Conservation (phyloP, 1,284 basidiomycete species). For the Apiotrichum porosum region DNA sequence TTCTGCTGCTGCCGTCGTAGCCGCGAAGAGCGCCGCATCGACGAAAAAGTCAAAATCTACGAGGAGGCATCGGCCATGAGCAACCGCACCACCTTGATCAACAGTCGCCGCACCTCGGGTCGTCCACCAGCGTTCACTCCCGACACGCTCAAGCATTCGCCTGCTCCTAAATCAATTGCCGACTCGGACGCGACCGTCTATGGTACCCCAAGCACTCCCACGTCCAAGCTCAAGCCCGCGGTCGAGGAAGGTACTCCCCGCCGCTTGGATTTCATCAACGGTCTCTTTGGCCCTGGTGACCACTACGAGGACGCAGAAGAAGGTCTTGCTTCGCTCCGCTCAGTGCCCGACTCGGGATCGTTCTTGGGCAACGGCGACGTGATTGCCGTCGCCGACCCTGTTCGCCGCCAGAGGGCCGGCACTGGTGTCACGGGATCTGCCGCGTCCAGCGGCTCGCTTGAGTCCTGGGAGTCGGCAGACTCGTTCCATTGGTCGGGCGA, state of each 20-base stretch:
- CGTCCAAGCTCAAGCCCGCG: not conserved
- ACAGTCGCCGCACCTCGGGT: not conserved
- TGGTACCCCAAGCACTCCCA: not conserved
- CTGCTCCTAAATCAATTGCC: not conserved
- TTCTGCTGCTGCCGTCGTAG: slow-evolving; percentile 43
- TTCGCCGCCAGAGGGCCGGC: slow-evolving; percentile 17
- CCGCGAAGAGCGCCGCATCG: slow-evolving; percentile 8
- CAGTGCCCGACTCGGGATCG: slow-evolving; percentile 8
- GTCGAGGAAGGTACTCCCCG: not conserved
- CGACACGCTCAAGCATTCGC: not conserved
- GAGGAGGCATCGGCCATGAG: not conserved
- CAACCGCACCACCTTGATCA: slow-evolving; percentile 12
- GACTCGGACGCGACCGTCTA: not conserved
- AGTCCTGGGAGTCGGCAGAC: slow-evolving; percentile 43
- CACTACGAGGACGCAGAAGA: slow-evolving; percentile 18
- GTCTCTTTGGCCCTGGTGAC: slow-evolving; percentile 3
- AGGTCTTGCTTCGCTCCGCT: slow-evolving; percentile 9
- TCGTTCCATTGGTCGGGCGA: slow-evolving; percentile 48
- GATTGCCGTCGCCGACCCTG: slow-evolving; percentile 21
- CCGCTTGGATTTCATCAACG: slow-evolving; percentile 2
- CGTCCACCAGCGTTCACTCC: not conserved
- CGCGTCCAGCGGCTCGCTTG: slow-evolving; percentile 5
- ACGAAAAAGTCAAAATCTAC: not conserved
- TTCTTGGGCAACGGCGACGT: slow-evolving; percentile 39
- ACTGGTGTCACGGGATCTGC: slow-evolving; percentile 12